Evolutionary conservation across 202 grass and related monocot genomes (phyloP).

Genomic region (Eragrostis tef): DNA sequence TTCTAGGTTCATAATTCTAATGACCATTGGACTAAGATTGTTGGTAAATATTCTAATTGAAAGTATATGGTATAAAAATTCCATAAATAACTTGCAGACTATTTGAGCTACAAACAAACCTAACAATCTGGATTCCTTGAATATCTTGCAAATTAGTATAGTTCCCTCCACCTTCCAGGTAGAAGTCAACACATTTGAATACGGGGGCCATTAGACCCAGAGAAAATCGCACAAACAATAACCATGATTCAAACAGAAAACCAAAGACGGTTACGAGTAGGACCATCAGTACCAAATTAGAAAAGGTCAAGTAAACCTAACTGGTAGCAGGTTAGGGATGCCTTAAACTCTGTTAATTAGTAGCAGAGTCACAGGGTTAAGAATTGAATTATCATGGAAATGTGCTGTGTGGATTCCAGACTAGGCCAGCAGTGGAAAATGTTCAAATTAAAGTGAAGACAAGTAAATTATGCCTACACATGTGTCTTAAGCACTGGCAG

Average conservation of each 20-base stretch:
- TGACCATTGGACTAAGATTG: neutral
- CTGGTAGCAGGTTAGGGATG: neutral
- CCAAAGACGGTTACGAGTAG: neutral
- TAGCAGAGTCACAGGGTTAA: neutral
- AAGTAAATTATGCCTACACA: neutral
- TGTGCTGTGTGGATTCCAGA: neutral
- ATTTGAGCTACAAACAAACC: neutral
- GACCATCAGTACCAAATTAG: neutral
- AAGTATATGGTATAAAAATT: neutral
- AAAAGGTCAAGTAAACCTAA: neutral
- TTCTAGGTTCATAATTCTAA: slow-evolving; percentile 2
- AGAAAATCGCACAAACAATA: neutral
- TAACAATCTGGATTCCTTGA: neutral
- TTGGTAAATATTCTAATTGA: neutral
- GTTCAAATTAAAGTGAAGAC: neutral
- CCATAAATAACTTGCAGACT: neutral
- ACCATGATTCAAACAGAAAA: neutral
- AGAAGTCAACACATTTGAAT: neutral
- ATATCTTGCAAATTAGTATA: neutral
- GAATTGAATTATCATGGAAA: neutral
- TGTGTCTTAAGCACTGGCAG: neutral
- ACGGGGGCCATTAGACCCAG: neutral
- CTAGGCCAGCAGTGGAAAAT: neutral
- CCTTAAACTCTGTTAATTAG: neutral
- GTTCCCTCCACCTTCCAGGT: neutral